Conservation (phyloP, 2,329 filamentous ascomycete genomes). For the Ceratocystis papillata region DNA sequence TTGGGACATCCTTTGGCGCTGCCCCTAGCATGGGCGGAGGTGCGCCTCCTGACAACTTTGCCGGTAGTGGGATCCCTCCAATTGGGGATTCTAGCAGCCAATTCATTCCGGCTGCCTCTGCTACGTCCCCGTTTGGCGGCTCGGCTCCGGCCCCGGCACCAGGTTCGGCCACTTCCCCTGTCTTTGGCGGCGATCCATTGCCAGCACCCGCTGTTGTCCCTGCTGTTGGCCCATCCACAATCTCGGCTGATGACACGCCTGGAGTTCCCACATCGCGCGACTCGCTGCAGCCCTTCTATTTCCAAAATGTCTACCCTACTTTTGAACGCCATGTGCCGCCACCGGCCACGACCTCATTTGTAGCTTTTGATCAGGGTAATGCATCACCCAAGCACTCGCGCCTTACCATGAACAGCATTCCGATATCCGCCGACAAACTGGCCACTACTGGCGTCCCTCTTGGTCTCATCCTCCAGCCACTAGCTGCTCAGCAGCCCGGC, state of each 20-base stretch:
- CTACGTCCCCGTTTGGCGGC: slow-evolving; percentile 29
- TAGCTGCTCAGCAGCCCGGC: slow-evolving; percentile 71
- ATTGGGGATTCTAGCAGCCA: slow-evolving; percentile 28
- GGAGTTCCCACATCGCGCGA: slow-evolving; percentile 83
- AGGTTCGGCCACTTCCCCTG: slow-evolving; percentile 40
- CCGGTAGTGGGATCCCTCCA: slow-evolving; percentile 12
- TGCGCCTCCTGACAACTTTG: slow-evolving; percentile 16
- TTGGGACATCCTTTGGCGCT: slow-evolving; percentile 58
- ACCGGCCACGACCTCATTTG: slow-evolving; percentile 75
- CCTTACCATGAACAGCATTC: slow-evolving; percentile 87
- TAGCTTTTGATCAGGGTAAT: slow-evolving; percentile 93
- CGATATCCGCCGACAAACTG: slow-evolving; percentile 68
- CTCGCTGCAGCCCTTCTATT: slow-evolving; percentile 67
- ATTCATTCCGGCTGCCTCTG: slow-evolving; percentile 30
- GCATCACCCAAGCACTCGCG: slow-evolving; percentile 89
- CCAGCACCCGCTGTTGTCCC: slow-evolving; percentile 29
- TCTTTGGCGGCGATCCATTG: slow-evolving; percentile 29
- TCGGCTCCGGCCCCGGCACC: slow-evolving; percentile 17
- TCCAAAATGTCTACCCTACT: slow-evolving; percentile 81
- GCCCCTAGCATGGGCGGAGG: slow-evolving; percentile 41
- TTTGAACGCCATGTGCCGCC: slow-evolving; percentile 91
- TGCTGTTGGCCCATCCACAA: slow-evolving; percentile 38
- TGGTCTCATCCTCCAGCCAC: slow-evolving; percentile 76
- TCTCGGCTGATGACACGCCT: slow-evolving; percentile 86
- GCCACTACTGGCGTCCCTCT: slow-evolving; percentile 72